Percentiles rank a stretch among this genome's conserved stretches.
phyloP scores from a whole-genome alignment of 345 rosid genomes.

The Syzygium aromaticum region DNA sequence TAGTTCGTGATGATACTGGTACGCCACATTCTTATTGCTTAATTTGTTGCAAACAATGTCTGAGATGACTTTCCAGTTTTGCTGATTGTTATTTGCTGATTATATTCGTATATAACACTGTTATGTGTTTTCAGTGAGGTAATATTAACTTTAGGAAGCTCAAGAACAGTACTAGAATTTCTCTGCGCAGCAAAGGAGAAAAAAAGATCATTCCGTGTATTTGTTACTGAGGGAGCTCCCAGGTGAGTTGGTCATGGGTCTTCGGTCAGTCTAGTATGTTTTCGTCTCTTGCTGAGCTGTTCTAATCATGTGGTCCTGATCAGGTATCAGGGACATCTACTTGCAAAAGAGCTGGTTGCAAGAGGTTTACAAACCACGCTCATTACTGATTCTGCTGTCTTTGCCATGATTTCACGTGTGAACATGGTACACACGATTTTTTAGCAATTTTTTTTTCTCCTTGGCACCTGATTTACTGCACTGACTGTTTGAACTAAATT shows the following conservation, averaged over 20 bases:
- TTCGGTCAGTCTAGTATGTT: neutral
- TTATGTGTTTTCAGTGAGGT: constrained; percentile 70
- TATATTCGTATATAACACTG: neutral
- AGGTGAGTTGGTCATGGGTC: constrained; percentile 39
- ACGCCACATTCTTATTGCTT: neutral
- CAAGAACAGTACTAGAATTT: constrained; percentile 91
- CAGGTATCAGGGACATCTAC: constrained; percentile 94
- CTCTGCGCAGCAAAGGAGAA: constrained; percentile 98
- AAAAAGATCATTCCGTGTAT: constrained; percentile 88
- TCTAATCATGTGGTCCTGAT: neutral
- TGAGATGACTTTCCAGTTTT: neutral
- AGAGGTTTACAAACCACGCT: constrained; percentile 92
- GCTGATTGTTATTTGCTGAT: neutral
- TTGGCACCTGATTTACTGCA: constrained; percentile 1
- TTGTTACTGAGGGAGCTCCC: constrained; percentile 98
- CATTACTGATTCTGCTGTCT: constrained; percentile 94
- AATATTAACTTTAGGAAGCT: constrained; percentile 92
- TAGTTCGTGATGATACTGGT: neutral
- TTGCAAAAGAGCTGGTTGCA: constrained; percentile 85
- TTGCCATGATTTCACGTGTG: constrained; percentile 97
- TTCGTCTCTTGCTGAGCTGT: neutral
- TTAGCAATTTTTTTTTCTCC: neutral
- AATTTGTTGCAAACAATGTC: neutral
- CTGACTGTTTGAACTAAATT: constrained; percentile 6
- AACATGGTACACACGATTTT: constrained; percentile 52